phyloP scores from a whole-genome alignment of 73 alveolate species.

The Uronychia binucleata region DNA sequence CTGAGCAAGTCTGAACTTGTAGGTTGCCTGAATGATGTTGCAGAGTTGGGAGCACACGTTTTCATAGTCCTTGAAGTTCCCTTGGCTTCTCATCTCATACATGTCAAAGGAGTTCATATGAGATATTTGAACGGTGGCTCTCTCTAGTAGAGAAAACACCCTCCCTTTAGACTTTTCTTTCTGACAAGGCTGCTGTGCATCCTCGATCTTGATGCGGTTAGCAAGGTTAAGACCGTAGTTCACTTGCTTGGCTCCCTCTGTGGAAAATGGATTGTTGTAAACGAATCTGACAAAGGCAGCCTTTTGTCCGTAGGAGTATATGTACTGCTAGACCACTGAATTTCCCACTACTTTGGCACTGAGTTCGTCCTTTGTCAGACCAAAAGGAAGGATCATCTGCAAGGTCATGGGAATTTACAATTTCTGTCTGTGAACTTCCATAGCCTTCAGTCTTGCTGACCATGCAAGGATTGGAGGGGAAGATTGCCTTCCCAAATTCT shows the following conservation, averaged over 20 bases:
- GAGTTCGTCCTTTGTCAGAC: slow-evolving; percentile 9
- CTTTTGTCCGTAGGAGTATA: slow-evolving; percentile 46
- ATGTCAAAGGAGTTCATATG: slow-evolving; percentile 11
- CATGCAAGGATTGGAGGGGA: not conserved
- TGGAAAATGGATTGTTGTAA: slow-evolving; percentile 49
- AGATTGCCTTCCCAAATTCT: not conserved
- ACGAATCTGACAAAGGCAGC: slow-evolving; percentile 34
- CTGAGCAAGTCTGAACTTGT: slow-evolving; percentile 24
- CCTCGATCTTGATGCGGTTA: slow-evolving; percentile 20
- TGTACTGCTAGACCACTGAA: slow-evolving; percentile 15
- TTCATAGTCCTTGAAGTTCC: slow-evolving; percentile 13
- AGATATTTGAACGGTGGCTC: slow-evolving; percentile 5
- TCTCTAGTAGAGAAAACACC: not conserved
- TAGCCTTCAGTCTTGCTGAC: not conserved
- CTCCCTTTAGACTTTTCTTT: not conserved
- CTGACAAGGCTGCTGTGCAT: not conserved
- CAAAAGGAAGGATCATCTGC: not conserved
- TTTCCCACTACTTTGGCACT: slow-evolving; percentile 14
- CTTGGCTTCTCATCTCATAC: slow-evolving; percentile 20
- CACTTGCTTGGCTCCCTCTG: not conserved
- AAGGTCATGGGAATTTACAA: not conserved
- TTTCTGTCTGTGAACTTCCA: not conserved
- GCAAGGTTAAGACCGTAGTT: slow-evolving; percentile 24
- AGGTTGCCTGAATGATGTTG: not conserved
- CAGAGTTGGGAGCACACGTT: slow-evolving; percentile 8